Evolutionary conservation across 2,329 filamentous ascomycete species (phyloP).

Genomic region (Fusarium euwallaceae): DNA sequence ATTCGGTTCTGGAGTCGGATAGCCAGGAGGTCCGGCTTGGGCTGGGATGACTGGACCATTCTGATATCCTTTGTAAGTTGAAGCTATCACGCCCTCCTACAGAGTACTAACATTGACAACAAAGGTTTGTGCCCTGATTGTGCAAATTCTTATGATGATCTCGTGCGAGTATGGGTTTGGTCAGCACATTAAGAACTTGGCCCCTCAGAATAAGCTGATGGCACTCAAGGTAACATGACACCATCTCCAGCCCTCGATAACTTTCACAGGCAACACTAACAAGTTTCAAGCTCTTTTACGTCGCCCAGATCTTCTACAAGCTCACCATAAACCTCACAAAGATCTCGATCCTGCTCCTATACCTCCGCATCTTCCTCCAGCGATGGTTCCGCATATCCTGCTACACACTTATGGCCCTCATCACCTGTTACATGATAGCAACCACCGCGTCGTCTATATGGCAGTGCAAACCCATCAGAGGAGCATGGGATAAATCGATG

Average conservation of each 20-base stretch:
- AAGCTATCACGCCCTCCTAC: not conserved
- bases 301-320: constrained; percentile 67
- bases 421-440: constrained; percentile 61
- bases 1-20: constrained; percentile 58
- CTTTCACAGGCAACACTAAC: not conserved
- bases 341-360: constrained; percentile 65
- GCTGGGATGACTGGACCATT: constrained; percentile 60
- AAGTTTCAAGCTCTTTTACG: constrained; percentile 60
- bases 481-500: constrained; percentile 60
- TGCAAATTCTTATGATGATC: constrained; percentile 56
- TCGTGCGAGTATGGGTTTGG: constrained; percentile 59
- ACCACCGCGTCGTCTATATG: constrained; percentile 61
- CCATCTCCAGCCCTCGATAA: not conserved
- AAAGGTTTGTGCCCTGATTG: constrained; percentile 53
- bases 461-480: constrained; percentile 63
- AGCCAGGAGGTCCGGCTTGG: constrained; percentile 52
- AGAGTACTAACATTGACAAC: not conserved
- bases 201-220: constrained; percentile 50
- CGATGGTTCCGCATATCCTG: constrained; percentile 60
- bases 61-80: constrained; percentile 56
- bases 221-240: constrained; percentile 52
- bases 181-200: constrained; percentile 54
- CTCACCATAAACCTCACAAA: constrained; percentile 67
- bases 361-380: constrained; percentile 66
- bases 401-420: constrained; percentile 56